These are phyloP conservation scores for Anthracocystis walkeri DNA, from an alignment of 1,284 basidiomycete genomes.

Conservation along the genomic window DNA sequence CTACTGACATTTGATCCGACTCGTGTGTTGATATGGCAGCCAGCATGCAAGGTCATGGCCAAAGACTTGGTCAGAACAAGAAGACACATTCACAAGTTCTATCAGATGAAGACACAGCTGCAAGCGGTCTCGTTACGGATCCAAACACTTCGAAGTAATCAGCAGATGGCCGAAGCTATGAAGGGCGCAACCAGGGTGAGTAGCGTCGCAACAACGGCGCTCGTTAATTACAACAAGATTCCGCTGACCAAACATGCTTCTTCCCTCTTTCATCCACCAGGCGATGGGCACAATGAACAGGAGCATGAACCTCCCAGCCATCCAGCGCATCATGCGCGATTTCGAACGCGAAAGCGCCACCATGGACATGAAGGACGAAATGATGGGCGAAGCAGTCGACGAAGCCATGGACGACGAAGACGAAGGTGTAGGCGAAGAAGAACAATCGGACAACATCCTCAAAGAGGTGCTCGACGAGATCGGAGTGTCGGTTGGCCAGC, in stretches of 20 bases:
- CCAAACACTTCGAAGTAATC: constrained; percentile 94
- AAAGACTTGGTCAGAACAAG: constrained; percentile 97
- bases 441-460: constrained; percentile 94
- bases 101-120: constrained; percentile 97
- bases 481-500: constrained; percentile 89
- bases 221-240: too few relatives aligned
- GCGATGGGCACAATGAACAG: constrained; percentile 99
- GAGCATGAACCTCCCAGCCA: constrained; percentile 91
- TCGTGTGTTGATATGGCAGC: constrained; percentile 20
- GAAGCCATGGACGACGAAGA: constrained; percentile 97
- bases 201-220: background rate
- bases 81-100: constrained; percentile 96
- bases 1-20: background rate
- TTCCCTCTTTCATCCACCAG: constrained; percentile 66
- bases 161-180: constrained; percentile 99
- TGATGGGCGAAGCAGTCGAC: constrained; percentile 99
- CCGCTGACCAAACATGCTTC: background rate
- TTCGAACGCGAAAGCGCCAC: constrained; percentile 96
- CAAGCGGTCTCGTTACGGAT: constrained; percentile 96
- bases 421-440: constrained; percentile 79
- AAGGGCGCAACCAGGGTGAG: constrained; percentile 89
- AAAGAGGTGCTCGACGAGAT: constrained; percentile 98
- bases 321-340: constrained; percentile 95
- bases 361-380: constrained; percentile 99
- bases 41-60: constrained; percentile 93